Evolutionary conservation across 2,329 filamentous ascomycete genomes (phyloP), one percentile per base, ranked within the genome.

Genomic region (Phoma sp.): DNA sequence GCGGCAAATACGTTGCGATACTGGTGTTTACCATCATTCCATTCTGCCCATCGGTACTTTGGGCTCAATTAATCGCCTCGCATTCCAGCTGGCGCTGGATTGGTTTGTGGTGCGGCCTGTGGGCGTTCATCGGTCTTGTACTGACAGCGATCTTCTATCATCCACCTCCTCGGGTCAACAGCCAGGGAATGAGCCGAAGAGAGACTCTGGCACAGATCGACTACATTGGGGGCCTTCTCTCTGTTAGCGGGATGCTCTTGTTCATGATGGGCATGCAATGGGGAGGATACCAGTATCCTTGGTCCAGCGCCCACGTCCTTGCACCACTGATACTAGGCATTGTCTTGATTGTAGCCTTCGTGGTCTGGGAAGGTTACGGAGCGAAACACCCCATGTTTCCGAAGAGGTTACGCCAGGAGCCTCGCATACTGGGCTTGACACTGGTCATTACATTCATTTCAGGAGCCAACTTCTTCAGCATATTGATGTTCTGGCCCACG

Each of bases 1-100:
- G 88, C 40, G 87, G 85, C 12, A 81, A 81, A 65, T 88, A 88
- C 66, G 82, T 88, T 29, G 82, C 84, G 4, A 71, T 80, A 1
- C 72, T 89, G 15, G 81, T 87, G 44, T 82, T 87, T 64, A 85
- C 82, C 48, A 85, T 88, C 55, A 63, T 86, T 3, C 85, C 85
- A 0, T 87, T 88, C 68, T 82, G 81, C 47, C 85, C 86, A 0
- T 84, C 84, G 1, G 85, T 86, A 0, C 72, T 88, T 13, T 88
- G 83, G 77, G 84, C 77, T 17, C 85, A 88, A 68, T 75, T 87
- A 68, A 82, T 84, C 32, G 75, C 82, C 4, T 69, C 69, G 10
- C 65, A 77, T 44, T 74, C 77, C 1, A 75, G 68, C 32, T 86
- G 84, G 83, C 73, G 84, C 56, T 85, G 80, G 56, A 76, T 84